A percentile compares a stretch with the other conserved stretches of the same genome.
Conservation (phyloP, 495 filamentous ascomycete species). For the Neurospora africana region DNA sequence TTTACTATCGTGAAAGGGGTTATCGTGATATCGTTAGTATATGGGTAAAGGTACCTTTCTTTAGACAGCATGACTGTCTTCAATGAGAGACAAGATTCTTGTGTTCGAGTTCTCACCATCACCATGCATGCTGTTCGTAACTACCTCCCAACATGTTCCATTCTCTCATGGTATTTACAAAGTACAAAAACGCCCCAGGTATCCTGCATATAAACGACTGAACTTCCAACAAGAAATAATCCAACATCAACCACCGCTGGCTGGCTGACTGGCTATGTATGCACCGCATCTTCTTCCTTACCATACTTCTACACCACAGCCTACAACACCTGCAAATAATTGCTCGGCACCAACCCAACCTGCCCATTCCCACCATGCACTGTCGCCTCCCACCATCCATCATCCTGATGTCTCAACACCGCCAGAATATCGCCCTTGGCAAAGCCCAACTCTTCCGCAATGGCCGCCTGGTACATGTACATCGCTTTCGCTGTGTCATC, state of each 20-base stretch:
- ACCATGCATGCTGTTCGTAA: not conserved
- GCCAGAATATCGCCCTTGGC: constrained; percentile 85
- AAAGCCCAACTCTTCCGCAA: constrained; percentile 90
- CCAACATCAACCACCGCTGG: not conserved
- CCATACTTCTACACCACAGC: not conserved
- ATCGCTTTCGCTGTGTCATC: constrained; percentile 63
- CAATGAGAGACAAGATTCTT: not conserved
- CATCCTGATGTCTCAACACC: constrained; percentile 86
- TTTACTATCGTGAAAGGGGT: not conserved
- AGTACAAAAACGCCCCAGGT: not conserved
- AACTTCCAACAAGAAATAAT: not conserved
- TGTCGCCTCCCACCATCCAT: constrained; percentile 99
- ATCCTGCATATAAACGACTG: not conserved
- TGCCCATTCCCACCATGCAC: constrained; percentile 62
- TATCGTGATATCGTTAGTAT: not conserved
- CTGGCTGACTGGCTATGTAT: not conserved
- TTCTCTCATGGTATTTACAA: constrained; percentile 4
- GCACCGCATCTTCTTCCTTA: not conserved
- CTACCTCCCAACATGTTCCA: not conserved
- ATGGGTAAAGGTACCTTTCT: not conserved
- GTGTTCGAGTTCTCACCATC: not conserved
- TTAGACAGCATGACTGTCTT: not conserved
- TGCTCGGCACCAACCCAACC: constrained; percentile 87
- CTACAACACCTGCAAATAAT: constrained; percentile 77
- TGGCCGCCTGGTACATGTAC: constrained; percentile 89